These are phyloP conservation scores for Kodamaea hsintzibuensis DNA, from an alignment of 805 yeast species.

Conservation along the genomic window DNA sequence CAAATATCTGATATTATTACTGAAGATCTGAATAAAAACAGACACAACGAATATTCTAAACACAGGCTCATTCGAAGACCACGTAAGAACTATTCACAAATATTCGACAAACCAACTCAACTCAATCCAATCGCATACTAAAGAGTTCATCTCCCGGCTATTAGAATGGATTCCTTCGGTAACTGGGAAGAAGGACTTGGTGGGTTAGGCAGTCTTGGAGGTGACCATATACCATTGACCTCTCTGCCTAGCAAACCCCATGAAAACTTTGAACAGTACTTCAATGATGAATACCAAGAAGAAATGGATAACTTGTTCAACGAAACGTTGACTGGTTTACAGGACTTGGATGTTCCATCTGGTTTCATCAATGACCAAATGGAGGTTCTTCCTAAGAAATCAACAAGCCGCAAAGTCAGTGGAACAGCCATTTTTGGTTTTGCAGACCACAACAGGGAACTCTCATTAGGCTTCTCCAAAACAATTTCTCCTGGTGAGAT, in stretches of 20 bases:
- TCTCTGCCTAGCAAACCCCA: conserved; percentile 35
- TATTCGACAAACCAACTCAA: too few species aligned
- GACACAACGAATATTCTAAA: background rate
- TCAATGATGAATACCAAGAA: conserved; percentile 38
- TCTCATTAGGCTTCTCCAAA: conserved; percentile 53
- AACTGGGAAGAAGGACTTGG: conserved; percentile 31
- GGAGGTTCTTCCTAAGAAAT: conserved; percentile 10
- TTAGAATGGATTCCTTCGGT: conserved; percentile 20
- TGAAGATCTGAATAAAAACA: background rate
- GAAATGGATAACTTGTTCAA: conserved; percentile 53
- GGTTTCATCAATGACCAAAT: conserved; percentile 26
- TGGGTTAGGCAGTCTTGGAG: conserved; percentile 2
- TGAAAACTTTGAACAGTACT: conserved; percentile 53
- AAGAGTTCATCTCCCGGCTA: too few species aligned
- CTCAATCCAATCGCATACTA: too few species aligned
- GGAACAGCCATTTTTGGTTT: conserved; percentile 85
- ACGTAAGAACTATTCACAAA: too few species aligned
- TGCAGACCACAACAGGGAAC: conserved; percentile 59
- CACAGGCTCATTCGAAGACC: background rate
- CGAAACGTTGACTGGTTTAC: conserved; percentile 54
- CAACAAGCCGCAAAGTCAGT: conserved; percentile 62
- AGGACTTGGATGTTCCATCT: conserved; percentile 64
- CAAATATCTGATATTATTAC: background rate
- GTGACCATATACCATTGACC: conserved; percentile 12
- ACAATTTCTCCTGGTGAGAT: conserved; percentile 39